These are phyloP conservation scores for Blastocladiella britannica DNA, from an alignment of 192 early-diverging fungal species.

Conservation along the genomic window DNA sequence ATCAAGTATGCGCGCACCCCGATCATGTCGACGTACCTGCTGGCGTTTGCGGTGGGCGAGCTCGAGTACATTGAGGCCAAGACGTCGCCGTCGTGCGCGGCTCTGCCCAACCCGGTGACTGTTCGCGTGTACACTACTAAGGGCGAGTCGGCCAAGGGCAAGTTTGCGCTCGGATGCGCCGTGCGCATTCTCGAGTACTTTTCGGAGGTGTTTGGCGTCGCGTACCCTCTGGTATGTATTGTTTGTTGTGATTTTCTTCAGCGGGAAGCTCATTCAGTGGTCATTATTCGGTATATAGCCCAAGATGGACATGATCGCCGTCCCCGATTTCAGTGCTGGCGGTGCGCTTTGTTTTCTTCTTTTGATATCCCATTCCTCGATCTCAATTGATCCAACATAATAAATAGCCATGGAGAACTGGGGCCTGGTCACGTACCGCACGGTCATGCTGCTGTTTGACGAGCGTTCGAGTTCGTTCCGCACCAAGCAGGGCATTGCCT, in stretches of 20 bases:
- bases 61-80: conserved; percentile 54
- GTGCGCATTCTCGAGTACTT: conserved; percentile 45
- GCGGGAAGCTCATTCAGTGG: too few species aligned
- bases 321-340: conserved; percentile 64
- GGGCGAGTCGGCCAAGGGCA: conserved; percentile 35
- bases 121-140: conserved; percentile 48
- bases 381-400: too few species aligned
- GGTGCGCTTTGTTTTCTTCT: too few species aligned
- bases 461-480: conserved; percentile 24
- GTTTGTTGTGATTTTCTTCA: conserved; percentile 2
- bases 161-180: conserved; percentile 48
- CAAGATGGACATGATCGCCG: conserved; percentile 48
- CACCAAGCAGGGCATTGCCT: conserved; percentile 41
- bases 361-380: not conserved
- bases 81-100: conserved; percentile 16
- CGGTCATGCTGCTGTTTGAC: conserved; percentile 40
- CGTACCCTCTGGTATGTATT: conserved; percentile 41
- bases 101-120: conserved; percentile 20
- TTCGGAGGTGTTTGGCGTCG: conserved; percentile 42
- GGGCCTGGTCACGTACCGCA: conserved; percentile 61
- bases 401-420: conserved; percentile 82
- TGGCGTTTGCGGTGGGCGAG: conserved; percentile 54
- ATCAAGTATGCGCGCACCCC: conserved; percentile 79
- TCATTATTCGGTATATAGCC: too few species aligned
- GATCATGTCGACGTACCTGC: conserved; percentile 78